These are phyloP conservation scores for Gentiana dahurica DNA, from an alignment of 257 asterid species.

Conservation along the genomic window DNA sequence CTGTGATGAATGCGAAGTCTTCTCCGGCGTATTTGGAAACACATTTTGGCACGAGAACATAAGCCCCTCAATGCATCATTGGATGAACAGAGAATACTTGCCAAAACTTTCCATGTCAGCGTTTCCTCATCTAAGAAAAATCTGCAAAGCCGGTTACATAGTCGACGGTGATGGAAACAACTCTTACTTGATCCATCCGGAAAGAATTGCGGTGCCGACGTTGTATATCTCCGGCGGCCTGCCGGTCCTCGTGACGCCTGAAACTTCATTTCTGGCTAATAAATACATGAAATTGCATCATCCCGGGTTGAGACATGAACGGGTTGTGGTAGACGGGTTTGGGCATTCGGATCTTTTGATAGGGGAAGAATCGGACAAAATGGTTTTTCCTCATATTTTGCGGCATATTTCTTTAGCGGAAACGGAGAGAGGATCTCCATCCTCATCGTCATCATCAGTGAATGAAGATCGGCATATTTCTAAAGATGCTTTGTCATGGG, in stretches of 20 bases:
- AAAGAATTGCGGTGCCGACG: constrained; percentile 38
- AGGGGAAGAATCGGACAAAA: constrained; percentile 29
- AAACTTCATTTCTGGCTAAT: constrained; percentile 43
- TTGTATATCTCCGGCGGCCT: constrained; percentile 39
- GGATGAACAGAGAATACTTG: constrained; percentile 28
- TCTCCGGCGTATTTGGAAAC: constrained; percentile 50
- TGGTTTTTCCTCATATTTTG: constrained; percentile 31
- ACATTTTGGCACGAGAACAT: constrained; percentile 45
- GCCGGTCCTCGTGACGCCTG: constrained; percentile 33
- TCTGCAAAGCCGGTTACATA: constrained; percentile 36
- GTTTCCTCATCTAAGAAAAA: constrained; percentile 43
- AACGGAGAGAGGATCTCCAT: constrained; percentile 6
- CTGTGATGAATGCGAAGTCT: constrained; percentile 42
- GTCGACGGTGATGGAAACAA: constrained; percentile 31
- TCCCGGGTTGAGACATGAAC: constrained; percentile 36
- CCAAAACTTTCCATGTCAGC: constrained; percentile 37
- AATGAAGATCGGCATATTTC: not conserved
- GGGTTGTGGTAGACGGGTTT: constrained; percentile 41
- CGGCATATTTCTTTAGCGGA: constrained; percentile 32
- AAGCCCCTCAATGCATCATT: constrained; percentile 27
- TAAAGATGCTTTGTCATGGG: constrained; percentile 32
- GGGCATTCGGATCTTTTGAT: constrained; percentile 51
- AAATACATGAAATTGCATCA: constrained; percentile 51
- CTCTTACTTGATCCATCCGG: constrained; percentile 34
- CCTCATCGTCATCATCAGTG: no score